phyloP scores from a whole-genome alignment of 2,329 filamentous ascomycete species.

The Curvularia verruculosa region DNA sequence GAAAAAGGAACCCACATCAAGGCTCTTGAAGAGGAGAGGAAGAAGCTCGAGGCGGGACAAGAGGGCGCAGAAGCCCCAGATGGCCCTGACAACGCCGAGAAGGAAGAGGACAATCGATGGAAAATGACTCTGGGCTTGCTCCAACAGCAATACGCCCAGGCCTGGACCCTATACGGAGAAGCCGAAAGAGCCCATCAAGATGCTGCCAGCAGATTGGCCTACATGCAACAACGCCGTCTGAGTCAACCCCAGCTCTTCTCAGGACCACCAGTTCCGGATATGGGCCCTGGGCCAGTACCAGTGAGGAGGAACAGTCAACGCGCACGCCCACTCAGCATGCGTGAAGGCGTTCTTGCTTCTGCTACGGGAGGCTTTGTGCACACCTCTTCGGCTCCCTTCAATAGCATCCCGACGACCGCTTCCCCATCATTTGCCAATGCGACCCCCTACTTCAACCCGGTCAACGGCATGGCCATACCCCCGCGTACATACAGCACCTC shows the following conservation, averaged over 20 bases:
- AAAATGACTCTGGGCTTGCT: constrained; percentile 61
- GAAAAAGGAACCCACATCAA: constrained; percentile 75
- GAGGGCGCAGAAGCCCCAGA: constrained; percentile 50
- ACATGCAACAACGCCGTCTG: constrained; percentile 45
- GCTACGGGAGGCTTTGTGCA: constrained; percentile 44
- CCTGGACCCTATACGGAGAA: constrained; percentile 43
- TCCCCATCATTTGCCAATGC: constrained; percentile 61
- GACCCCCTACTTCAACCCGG: constrained; percentile 61
- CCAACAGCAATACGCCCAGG: constrained; percentile 55
- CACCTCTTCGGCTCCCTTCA: constrained; percentile 53
- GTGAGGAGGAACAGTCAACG: constrained; percentile 51
- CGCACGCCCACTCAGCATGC: constrained; percentile 49
- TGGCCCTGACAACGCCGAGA: constrained; percentile 49
- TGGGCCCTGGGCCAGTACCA: constrained; percentile 22
- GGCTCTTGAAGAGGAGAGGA: constrained; percentile 72
- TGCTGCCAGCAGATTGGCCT: constrained; percentile 51
- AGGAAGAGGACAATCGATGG: constrained; percentile 62
- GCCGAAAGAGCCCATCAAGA: constrained; percentile 50
- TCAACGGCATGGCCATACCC: constrained; percentile 65
- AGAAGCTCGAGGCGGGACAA: constrained; percentile 56
- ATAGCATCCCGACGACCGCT: constrained; percentile 53
- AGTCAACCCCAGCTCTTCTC: constrained; percentile 49
- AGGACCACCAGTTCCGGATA: constrained; percentile 38
- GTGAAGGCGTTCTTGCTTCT: constrained; percentile 41
- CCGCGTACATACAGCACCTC: constrained; percentile 32